Evolutionary conservation across 2,329 filamentous ascomycete genomes (phyloP).

Genomic region (Phyllosticta citriasiana): DNA sequence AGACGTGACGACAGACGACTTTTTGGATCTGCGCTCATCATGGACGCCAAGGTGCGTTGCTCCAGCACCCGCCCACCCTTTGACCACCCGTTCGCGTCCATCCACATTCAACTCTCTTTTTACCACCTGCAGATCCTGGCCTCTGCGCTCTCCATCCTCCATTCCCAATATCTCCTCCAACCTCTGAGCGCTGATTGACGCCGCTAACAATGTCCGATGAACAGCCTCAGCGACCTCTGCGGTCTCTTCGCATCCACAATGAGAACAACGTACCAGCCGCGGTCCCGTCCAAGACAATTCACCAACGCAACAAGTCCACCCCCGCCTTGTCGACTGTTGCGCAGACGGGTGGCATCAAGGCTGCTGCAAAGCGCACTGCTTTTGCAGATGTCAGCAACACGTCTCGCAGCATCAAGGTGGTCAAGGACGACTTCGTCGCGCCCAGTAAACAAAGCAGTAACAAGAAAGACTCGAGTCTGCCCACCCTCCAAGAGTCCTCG

Average conservation of each 20-base stretch:
- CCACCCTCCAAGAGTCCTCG: constrained; percentile 3
- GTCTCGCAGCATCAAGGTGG: constrained; percentile 25
- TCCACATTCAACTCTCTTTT: background rate
- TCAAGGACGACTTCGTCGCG: constrained; percentile 49
- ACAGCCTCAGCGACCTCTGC: constrained; percentile 60
- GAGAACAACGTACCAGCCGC: constrained; percentile 50
- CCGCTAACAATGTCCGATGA: constrained; percentile 2
- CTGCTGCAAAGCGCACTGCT: constrained; percentile 62
- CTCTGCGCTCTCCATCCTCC: background rate
- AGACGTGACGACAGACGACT: background rate
- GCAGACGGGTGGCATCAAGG: constrained; percentile 49
- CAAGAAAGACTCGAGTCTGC: constrained; percentile 5
- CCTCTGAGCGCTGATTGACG: constrained; percentile 16
- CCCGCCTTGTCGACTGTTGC: constrained; percentile 49
- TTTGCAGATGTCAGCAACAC: constrained; percentile 79
- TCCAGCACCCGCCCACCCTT: constrained; percentile 6
- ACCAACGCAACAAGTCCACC: constrained; percentile 75
- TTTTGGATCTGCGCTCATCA: constrained; percentile 17
- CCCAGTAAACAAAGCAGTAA: constrained; percentile 32
- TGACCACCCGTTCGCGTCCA: background rate
- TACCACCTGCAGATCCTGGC: background rate
- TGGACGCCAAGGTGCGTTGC: constrained; percentile 36
- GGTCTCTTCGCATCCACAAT: constrained; percentile 52
- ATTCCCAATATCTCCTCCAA: constrained; percentile 1
- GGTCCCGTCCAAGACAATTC: constrained; percentile 44